Percentiles rank a stretch among this genome's conserved stretches.
Evolutionary conservation across 192 early-diverging fungal genomes (phyloP).

Genomic region (Entomortierella beljakovae): DNA sequence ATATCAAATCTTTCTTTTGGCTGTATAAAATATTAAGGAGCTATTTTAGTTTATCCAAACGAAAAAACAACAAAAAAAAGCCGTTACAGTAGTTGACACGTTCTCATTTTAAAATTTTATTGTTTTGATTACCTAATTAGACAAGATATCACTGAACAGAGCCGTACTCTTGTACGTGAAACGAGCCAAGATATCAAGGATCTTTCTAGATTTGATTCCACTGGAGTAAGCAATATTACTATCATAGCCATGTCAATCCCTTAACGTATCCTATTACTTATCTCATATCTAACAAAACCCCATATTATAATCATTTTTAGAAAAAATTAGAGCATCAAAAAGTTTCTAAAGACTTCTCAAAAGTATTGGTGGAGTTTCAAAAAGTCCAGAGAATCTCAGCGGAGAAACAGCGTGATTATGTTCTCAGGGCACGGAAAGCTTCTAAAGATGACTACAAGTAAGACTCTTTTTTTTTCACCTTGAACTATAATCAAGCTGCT

Average conservation of each 20-base stretch:
- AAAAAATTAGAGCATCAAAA: conserved; percentile 92
- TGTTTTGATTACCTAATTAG: conserved; percentile 50
- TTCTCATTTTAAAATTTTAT: background rate
- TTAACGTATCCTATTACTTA: too few species aligned
- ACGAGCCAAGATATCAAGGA: conserved; percentile 83
- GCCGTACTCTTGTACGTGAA: conserved; percentile 81
- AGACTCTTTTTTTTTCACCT: conserved; percentile 30
- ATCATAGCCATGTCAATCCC: background rate
- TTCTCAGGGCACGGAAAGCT: conserved; percentile 77
- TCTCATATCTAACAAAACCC: too few species aligned
- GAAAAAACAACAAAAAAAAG: too few species aligned
- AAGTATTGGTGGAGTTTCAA: conserved; percentile 91
- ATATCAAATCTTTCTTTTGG: too few species aligned
- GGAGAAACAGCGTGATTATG: conserved; percentile 86
- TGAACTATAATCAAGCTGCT: too few species aligned
- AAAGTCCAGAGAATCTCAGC: conserved; percentile 85
- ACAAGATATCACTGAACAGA: conserved; percentile 82
- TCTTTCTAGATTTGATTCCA: conserved; percentile 69
- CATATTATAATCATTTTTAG: conserved; percentile 37
- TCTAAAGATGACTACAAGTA: conserved; percentile 51
- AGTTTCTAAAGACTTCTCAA: conserved; percentile 94
- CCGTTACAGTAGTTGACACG: background rate
- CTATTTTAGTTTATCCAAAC: too few species aligned
- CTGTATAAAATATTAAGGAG: too few species aligned
- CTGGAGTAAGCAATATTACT: conserved; percentile 35